phyloP scores from a whole-genome alignment of 345 rosid genomes.

The Arabidopsis arenosa region DNA sequence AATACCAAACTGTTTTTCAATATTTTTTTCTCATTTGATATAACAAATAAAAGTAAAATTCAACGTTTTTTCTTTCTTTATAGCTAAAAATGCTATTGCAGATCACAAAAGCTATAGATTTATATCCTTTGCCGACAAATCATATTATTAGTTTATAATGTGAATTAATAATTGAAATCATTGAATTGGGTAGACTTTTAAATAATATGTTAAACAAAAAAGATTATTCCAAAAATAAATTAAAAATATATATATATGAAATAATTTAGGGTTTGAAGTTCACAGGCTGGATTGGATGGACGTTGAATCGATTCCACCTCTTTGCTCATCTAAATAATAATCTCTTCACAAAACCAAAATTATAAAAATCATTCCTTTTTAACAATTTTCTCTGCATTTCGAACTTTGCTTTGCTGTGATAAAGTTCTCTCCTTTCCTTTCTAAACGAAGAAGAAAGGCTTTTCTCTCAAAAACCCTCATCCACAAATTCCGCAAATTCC shows the following conservation, averaged over 20 bases:
- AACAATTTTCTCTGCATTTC: conserved; percentile 11
- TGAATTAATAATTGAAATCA: neutral
- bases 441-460: conserved; percentile 30
- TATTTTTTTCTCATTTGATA: neutral
- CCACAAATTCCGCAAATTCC: conserved; percentile 3
- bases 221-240: conserved; percentile 4
- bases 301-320: conserved; percentile 41
- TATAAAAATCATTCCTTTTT: conserved; percentile 10
- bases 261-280: conserved; percentile 35
- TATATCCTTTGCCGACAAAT: conserved; percentile 27
- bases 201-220: neutral
- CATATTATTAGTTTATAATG: neutral
- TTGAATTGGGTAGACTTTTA: conserved; percentile 2
- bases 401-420: conserved; percentile 27
- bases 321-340: conserved; percentile 27
- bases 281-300: conserved; percentile 46
- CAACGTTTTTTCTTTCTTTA: neutral
- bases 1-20: neutral
- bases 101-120: neutral
- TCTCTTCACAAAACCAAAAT: conserved; percentile 7
- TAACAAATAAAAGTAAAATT: neutral
- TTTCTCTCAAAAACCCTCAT: conserved; percentile 34
- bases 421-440: conserved; percentile 19
- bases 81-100: neutral
- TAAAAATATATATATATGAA: neutral